Evolutionary conservation across 2,329 filamentous ascomycete genomes (phyloP), one percentile per base, ranked within the genome.

Genomic region (Sclerotiophoma versabilis): DNA sequence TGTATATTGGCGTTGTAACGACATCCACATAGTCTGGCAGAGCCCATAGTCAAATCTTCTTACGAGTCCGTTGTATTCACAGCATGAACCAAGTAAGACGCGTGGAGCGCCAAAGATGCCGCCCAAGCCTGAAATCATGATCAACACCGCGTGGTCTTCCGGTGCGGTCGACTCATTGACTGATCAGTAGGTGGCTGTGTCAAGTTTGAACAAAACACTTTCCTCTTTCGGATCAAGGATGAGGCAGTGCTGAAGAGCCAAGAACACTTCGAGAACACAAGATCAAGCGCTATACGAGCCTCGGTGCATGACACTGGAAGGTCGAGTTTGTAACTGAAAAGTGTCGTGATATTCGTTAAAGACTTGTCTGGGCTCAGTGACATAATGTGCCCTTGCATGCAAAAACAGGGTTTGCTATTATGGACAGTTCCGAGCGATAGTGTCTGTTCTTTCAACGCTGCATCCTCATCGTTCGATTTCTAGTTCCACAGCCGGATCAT

Each of bases 401-500:
- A n/a, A n/a, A n/a, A n/a, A n/a, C n/a, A n/a, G n/a, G 15, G 30
- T 32, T 32, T 5, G 14, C 2, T 32, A 15, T 15, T 17, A n/a
- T n/a, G n/a, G n/a, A n/a, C n/a, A n/a, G n/a, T n/a, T n/a, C n/a
- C 30, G 10, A 32, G 9, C 6, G 14, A 15, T 15, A 5, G 30
- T 32, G 30, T n/a, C 15, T 32, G 14, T 32, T 5, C 19, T 14
- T 19, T 22, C 33, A 14, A n/a, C n/a, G n/a, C n/a, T 22, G n/a
- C 19, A 15, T 37, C 3, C 11, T n/a, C 10, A 9, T 12, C 5
- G 5, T 19, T 4, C 30, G 11, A 19, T 19, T 19, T 10, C 43
- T 56, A 69, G 20, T 45, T 54, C 67, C 67, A 69, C 26, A 69
- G 39, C 29, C 60, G 54, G 2, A 62, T 58, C 36, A 63, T 36